Evolutionary conservation across 306 rosid genomes (phyloP).

Genomic region (Amphicarpaea edgeworthii): DNA sequence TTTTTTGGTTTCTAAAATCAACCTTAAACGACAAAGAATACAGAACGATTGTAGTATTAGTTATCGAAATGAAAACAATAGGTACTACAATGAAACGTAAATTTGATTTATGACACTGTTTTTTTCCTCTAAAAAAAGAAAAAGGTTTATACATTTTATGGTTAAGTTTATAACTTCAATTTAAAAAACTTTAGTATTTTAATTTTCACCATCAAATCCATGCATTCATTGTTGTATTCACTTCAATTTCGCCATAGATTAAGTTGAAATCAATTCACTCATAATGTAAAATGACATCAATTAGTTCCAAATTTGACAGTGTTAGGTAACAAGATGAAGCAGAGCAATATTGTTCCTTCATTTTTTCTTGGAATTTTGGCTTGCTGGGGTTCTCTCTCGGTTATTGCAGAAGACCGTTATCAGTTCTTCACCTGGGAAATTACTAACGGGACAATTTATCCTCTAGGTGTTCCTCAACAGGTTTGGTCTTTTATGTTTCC

Average conservation of each 20-base stretch:
- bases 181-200: neutral
- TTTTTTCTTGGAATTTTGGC: slow-evolving; percentile 56
- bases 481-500: slow-evolving; percentile 49
- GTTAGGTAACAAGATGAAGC: slow-evolving; percentile 52
- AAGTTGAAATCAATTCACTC: neutral
- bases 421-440: slow-evolving; percentile 66
- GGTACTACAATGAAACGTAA: neutral
- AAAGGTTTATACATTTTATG: too few relatives aligned
- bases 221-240: neutral
- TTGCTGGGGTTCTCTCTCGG: slow-evolving; percentile 54
- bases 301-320: slow-evolving; percentile 30
- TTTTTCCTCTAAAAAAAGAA: neutral
- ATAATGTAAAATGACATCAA: neutral
- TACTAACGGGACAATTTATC: slow-evolving; percentile 68
- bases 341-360: slow-evolving; percentile 41
- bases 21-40: too few relatives aligned
- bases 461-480: slow-evolving; percentile 80
- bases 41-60: too few relatives aligned
- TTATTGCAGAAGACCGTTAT: slow-evolving; percentile 77
- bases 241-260: neutral
- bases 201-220: neutral
- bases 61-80: neutral
- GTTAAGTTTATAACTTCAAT: neutral
- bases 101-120: neutral
- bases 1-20: too few relatives aligned